Evolutionary conservation across 805 yeast genomes (phyloP).

Genomic region (Myxozyma sirexii): DNA sequence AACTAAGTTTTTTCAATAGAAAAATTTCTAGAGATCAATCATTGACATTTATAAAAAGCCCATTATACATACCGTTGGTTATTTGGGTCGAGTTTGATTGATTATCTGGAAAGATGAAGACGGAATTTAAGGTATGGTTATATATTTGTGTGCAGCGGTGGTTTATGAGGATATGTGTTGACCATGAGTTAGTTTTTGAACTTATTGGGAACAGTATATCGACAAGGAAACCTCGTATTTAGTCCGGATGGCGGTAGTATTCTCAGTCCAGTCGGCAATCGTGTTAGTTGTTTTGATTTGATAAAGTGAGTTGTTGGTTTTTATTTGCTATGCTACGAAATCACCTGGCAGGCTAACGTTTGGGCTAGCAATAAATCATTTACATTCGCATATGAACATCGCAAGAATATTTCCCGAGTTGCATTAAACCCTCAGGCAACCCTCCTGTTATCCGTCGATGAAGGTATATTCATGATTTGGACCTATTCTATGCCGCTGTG

Average conservation of each 20-base stretch:
- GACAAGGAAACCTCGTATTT: constrained; percentile 86
- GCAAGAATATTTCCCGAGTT: constrained; percentile 75
- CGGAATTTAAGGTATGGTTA: constrained; percentile 59
- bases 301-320: constrained; percentile 44
- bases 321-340: not conserved
- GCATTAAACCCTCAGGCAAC: constrained; percentile 85
- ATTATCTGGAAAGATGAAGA: constrained; percentile 58
- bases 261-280: constrained; percentile 90
- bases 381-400: constrained; percentile 90
- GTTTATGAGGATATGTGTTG: too few relatives aligned
- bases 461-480: constrained; percentile 7
- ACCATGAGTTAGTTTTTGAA: constrained; percentile 63
- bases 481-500: too few relatives aligned
- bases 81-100: too few relatives aligned
- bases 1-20: not conserved
- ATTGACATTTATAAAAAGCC: not conserved
- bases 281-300: constrained; percentile 86
- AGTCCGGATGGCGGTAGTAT: constrained; percentile 83
- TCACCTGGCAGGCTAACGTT: not conserved
- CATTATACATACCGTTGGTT: too few relatives aligned
- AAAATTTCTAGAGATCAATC: not conserved
- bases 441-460: constrained; percentile 76
- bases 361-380: constrained; percentile 64
- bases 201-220: constrained; percentile 89
- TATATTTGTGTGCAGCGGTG: not conserved